Conservation (phyloP, 768 basidiomycete genomes). For the Paxillus ammoniavirescens region DNA sequence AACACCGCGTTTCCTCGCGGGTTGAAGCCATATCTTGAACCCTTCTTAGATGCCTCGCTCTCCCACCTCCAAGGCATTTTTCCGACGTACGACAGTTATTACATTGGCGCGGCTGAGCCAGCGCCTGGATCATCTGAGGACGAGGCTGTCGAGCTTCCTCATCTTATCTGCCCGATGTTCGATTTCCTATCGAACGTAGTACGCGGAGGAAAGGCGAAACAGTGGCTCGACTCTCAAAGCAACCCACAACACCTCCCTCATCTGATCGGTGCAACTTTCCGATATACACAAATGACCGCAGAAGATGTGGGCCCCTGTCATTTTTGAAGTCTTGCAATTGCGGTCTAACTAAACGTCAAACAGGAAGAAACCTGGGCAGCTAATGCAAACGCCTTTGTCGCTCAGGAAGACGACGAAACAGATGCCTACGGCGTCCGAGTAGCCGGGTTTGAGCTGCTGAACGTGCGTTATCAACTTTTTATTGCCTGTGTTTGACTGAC, state of each 20-base stretch:
- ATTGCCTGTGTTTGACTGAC: not conserved
- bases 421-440: constrained; percentile 79
- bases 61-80: constrained; percentile 58
- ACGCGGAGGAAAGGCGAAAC: constrained; percentile 61
- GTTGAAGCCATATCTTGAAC: constrained; percentile 59
- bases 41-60: constrained; percentile 58
- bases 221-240: constrained; percentile 52
- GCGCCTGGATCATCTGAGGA: constrained; percentile 72
- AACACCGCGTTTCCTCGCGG: constrained; percentile 80
- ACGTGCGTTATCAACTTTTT: constrained; percentile 42
- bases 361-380: constrained; percentile 91
- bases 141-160: constrained; percentile 69
- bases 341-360: constrained; percentile 2
- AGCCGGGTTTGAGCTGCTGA: constrained; percentile 80
- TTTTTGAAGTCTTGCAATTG: not conserved
- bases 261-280: constrained; percentile 57
- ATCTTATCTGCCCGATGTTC: constrained; percentile 73
- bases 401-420: constrained; percentile 92
- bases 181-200: constrained; percentile 74
- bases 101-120: constrained; percentile 53
- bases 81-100: constrained; percentile 59
- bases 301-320: constrained; percentile 65
- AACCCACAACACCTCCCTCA: constrained; percentile 39
- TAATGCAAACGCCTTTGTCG: constrained; percentile 89
- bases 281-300: constrained; percentile 81